Evolutionary conservation across 83 land plant genomes (phyloP), one percentile per base, ranked within the genome.

Genomic region (Diphasiastrum complanatum): DNA sequence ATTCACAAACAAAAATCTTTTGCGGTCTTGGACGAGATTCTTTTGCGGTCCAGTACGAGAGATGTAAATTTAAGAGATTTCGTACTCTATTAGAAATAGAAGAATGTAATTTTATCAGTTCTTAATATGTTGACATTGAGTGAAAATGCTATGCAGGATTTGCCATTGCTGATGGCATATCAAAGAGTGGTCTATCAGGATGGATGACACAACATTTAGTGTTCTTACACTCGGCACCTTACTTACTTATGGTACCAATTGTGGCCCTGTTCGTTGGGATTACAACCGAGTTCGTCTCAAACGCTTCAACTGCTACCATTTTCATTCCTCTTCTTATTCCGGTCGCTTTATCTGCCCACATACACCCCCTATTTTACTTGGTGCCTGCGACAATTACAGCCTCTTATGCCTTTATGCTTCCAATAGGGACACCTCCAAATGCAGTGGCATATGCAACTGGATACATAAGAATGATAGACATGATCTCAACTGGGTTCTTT

Each of bases 321-420:
- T 40, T 85, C 0, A 3, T 79, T 1, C 89, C 85, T 0, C 51
- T 85, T 2, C 72, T 85, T 4, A 68, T 77, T 18, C 77, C 79
- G 63, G 65, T 81, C 1, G 85, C 89, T 0, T 4, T 61, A 3
- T 46, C 78, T 11, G 71, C 78, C 72, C 47, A 66, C 16, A 41
- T 78, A 23, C 76, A 81, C 32, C 89, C 85, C 1, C 70, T 85
- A 1, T 52, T 81, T 28, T 69, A 81, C 18, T 81, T 85, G 80
- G 49, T 85, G 2, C 80, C 89, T 12, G 89, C 78, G 2, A 75
- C 83, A 36, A 76, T 85, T 25, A 82, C 86, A 18, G 77, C 89
- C 0, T 79, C 83, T 47, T 85, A 75, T 45, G 66, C 89, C 1
- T 85, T 54, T 64, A 22, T 81, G 68, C 68, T 85, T 2, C 85